A percentile compares a stretch with the other conserved stretches of the same genome.
These are phyloP conservation scores for Vigna unguiculata DNA, from an alignment of 306 rosid species.

Conservation along the genomic window DNA sequence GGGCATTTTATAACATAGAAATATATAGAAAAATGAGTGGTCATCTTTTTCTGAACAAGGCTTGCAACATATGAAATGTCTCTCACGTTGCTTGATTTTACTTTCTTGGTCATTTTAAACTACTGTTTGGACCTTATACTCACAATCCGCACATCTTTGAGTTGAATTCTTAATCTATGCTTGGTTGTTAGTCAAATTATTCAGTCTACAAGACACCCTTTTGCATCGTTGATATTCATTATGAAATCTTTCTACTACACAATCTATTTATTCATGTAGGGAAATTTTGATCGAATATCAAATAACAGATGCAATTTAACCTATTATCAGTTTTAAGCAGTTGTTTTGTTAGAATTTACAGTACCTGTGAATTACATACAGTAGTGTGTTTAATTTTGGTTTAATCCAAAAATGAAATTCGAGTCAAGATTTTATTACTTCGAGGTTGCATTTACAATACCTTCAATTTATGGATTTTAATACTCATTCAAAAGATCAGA, in stretches of 20 bases:
- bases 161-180: neutral
- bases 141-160: neutral
- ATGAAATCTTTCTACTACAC: neutral
- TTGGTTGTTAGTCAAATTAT: neutral
- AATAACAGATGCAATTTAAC: neutral
- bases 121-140: neutral
- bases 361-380: neutral
- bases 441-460: neutral
- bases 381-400: neutral
- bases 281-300: neutral
- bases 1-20: neutral
- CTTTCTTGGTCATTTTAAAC: neutral
- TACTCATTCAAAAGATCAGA: neutral
- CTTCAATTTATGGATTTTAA: slow-evolving; percentile 1
- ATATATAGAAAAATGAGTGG: no score
- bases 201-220: neutral
- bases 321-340: neutral
- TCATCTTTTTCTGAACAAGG: neutral
- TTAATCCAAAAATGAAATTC: neutral
- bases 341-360: neutral
- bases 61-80: neutral
- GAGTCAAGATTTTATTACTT: neutral
- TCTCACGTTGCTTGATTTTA: slow-evolving; percentile 15
- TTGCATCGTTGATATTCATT: neutral
- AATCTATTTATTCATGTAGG: neutral